Evolutionary conservation across 2,329 filamentous ascomycete genomes (phyloP).

Genomic region (Mollisiaceae sp.): DNA sequence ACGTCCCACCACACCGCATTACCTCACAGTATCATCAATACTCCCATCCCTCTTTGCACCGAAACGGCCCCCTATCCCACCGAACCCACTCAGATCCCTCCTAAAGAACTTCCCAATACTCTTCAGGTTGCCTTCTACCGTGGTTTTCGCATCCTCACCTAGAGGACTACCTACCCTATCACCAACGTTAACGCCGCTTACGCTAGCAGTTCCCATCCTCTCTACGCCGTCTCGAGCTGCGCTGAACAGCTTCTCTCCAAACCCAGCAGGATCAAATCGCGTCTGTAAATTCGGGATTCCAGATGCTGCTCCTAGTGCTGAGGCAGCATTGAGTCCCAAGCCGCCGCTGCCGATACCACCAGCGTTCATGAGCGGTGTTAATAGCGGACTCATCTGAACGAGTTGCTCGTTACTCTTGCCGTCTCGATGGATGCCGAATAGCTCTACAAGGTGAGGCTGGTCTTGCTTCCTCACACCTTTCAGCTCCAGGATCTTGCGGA

Average conservation of each 20-base stretch:
- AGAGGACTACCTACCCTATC: constrained; percentile 37
- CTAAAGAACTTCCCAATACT: constrained; percentile 97
- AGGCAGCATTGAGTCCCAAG: constrained; percentile 51
- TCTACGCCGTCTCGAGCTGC: constrained; percentile 85
- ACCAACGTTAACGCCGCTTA: constrained; percentile 21
- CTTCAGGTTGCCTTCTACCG: constrained; percentile 91
- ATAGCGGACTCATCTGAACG: constrained; percentile 70
- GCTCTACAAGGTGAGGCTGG: constrained; percentile 80
- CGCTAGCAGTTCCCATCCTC: constrained; percentile 60
- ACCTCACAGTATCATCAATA: constrained; percentile 34
- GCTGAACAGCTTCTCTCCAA: constrained; percentile 88
- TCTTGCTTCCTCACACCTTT: constrained; percentile 90
- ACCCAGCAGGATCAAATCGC: constrained; percentile 78
- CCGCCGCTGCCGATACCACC: constrained; percentile 52
- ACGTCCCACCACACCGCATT: not conserved
- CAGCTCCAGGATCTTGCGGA: constrained; percentile 92
- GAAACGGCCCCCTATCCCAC: constrained; percentile 69
- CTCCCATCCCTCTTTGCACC: constrained; percentile 36
- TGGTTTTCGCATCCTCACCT: constrained; percentile 62
- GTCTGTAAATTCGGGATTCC: constrained; percentile 49
- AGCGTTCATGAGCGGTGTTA: constrained; percentile 67
- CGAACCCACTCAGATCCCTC: constrained; percentile 79
- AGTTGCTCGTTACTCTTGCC: constrained; percentile 72
- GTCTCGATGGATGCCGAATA: constrained; percentile 83
- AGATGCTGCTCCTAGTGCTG: constrained; percentile 46